Base-by-base conservation (phyloP, 371 early-diverging fungal species). In the Apophysomyces ossiformis region DNA sequence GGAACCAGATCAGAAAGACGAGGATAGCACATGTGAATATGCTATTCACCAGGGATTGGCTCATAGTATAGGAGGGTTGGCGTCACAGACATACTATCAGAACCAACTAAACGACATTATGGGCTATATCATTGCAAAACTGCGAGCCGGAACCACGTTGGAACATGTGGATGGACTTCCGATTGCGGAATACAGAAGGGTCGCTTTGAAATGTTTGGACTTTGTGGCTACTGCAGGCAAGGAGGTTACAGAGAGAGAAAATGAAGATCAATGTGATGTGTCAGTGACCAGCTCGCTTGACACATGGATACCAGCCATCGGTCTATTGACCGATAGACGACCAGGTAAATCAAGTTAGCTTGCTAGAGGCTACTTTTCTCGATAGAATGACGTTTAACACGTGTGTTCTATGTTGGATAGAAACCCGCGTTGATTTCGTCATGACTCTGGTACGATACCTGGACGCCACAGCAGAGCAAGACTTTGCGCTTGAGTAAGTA, bases 31-130 rank as follows among this genome's bases (percentile, higher is more conserved):
- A 18, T 77, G 77, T 35, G 83, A 82, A 37, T 74, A 71, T 35
- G 69, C 74, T 7, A 75, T 87, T 15, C 84, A 85, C 61, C 75
- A 81, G 37, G 83, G 82, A 0, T 66, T 90, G 46, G 73, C 87
- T 11, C 79, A 83, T 56, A 78, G 84, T 35, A 85, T 92, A 37
- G 89, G 87, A 60, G 91, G 93, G 0, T 75, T 96, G 61, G 92
- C 90, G 7, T 86, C 85, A 11, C 90, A 93, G 58, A 85, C 90
- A 12, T 93, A 93, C 60, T 96, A 96, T 72, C 84, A 89, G 7
- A 90, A 90, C 65, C 97, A 96, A 74, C 74, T 92, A 11, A 87
- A 86, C 44, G 95, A 96, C 67, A 90, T 96, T 66, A 74, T 92
- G 4, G 82, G 86, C 0, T 92, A 90, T 66, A 72, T 96, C 3